A percentile compares a stretch with the other conserved stretches of the same genome.
Conservation (phyloP, 108 stramenopile genomes). For the Nitzschia sp. region DNA sequence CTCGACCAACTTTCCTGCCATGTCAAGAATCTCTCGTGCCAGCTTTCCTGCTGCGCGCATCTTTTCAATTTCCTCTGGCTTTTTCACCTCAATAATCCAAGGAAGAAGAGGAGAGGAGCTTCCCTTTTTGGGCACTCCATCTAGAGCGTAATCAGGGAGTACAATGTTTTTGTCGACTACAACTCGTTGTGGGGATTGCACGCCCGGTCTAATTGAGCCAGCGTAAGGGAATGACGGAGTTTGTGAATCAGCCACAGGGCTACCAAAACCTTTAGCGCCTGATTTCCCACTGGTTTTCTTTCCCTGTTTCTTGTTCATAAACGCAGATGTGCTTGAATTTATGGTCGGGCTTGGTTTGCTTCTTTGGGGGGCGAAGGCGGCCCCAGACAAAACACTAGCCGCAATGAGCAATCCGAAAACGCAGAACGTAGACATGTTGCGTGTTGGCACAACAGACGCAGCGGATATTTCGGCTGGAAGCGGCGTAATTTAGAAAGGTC, state of each 20-base stretch:
- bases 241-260: not conserved
- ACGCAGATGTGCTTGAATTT: too few relatives aligned
- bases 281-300: conserved; percentile 15
- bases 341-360: too few relatives aligned
- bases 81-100: conserved; percentile 91
- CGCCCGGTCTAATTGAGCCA: conserved; percentile 72
- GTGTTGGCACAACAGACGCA: not conserved
- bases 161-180: conserved; percentile 45
- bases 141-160: conserved; percentile 79
- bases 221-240: conserved; percentile 57
- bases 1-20: conserved; percentile 79
- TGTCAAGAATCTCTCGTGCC: conserved; percentile 92
- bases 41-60: conserved; percentile 88
- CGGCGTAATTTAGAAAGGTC: too few relatives aligned
- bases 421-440: not conserved
- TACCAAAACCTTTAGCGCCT: conserved; percentile 11
- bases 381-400: not conserved
- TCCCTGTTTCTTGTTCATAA: too few relatives aligned
- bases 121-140: conserved; percentile 67
- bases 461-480: not conserved
- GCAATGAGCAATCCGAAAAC: not conserved
- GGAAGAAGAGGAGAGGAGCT: conserved; percentile 40
- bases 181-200: conserved; percentile 60
- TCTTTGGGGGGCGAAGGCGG: not conserved
- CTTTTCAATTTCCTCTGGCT: conserved; percentile 82